These are phyloP conservation scores for Aspergillus clavatus DNA, from an alignment of 2,329 filamentous ascomycete genomes.

Conservation along the genomic window DNA sequence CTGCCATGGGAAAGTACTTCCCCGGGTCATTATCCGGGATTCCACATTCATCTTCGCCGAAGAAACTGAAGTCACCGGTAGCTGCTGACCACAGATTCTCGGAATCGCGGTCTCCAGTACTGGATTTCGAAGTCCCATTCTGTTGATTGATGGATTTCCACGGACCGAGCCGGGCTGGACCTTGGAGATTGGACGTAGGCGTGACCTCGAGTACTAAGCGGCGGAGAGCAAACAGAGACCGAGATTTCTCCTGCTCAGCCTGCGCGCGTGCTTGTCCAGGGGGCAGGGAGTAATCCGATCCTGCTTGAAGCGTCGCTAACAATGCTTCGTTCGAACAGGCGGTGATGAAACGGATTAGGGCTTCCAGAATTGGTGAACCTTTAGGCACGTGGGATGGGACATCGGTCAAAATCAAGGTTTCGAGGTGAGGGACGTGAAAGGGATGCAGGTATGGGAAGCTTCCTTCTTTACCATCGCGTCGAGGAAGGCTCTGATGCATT, in stretches of 20 bases:
- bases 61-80: constrained; percentile 58
- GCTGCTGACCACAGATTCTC: constrained; percentile 58
- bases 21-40: constrained; percentile 44
- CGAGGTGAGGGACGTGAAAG: constrained; percentile 50
- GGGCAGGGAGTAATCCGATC: constrained; percentile 55
- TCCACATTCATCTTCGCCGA: constrained; percentile 53
- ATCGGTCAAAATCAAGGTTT: constrained; percentile 53
- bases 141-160: constrained; percentile 45
- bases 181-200: constrained; percentile 22
- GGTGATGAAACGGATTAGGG: constrained; percentile 52
- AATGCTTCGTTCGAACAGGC: constrained; percentile 53
- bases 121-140: constrained; percentile 48
- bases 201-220: constrained; percentile 55
- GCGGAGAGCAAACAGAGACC: constrained; percentile 51
- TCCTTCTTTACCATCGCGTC: constrained; percentile 23
- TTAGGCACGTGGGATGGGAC: constrained; percentile 45
- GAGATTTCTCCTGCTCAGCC: constrained; percentile 47
- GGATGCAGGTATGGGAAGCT: constrained; percentile 46
- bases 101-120: constrained; percentile 55
- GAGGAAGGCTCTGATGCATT: constrained; percentile 25
- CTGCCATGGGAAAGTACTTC: constrained; percentile 42
- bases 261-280: constrained; percentile 49
- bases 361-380: constrained; percentile 39
- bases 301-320: constrained; percentile 50
- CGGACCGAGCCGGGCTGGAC: constrained; percentile 15